These are phyloP conservation scores for Anthostomella pinea DNA, from an alignment of 2,329 filamentous ascomycete genomes.

Conservation along the genomic window DNA sequence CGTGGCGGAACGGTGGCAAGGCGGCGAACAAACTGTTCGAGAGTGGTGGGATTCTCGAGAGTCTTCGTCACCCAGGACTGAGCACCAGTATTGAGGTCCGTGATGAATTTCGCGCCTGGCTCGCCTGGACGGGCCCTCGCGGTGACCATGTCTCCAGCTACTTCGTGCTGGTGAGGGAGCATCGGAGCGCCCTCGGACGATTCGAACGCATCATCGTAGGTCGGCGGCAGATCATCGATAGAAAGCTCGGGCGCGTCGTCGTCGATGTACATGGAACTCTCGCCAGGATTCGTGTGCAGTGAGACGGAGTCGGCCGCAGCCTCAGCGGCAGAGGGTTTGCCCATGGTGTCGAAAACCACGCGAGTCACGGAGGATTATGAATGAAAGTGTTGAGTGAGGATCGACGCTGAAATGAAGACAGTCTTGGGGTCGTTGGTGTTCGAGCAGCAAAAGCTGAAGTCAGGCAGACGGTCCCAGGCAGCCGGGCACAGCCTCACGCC, in stretches of 20 bases:
- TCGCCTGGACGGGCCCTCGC: conserved; percentile 10
- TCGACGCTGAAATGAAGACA: background rate
- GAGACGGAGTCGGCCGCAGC: conserved; percentile 25
- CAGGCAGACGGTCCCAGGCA: too few species aligned
- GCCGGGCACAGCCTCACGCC: too few species aligned
- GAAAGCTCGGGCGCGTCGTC: conserved; percentile 27
- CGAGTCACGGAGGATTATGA: background rate
- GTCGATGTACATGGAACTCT: conserved; percentile 18
- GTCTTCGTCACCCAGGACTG: conserved; percentile 44
- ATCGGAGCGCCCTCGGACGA: conserved; percentile 19
- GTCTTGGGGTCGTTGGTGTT: too few species aligned
- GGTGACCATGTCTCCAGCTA: too few species aligned
- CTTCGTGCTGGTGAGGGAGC: conserved; percentile 7
- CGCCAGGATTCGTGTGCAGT: conserved; percentile 26
- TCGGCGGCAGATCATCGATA: conserved; percentile 29
- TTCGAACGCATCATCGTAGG: conserved; percentile 25
- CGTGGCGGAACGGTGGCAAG: conserved; percentile 50
- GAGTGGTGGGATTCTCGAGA: conserved; percentile 43
- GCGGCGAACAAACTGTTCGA: conserved; percentile 43
- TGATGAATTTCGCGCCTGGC: conserved; percentile 14
- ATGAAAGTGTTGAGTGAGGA: too few species aligned
- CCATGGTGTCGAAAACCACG: conserved; percentile 18
- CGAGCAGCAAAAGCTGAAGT: too few species aligned
- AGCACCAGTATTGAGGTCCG: conserved; percentile 33
- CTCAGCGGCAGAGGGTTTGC: conserved; percentile 19